Base-by-base conservation (phyloP, 176 grass and related monocot genomes). In the Cocos nucifera region DNA sequence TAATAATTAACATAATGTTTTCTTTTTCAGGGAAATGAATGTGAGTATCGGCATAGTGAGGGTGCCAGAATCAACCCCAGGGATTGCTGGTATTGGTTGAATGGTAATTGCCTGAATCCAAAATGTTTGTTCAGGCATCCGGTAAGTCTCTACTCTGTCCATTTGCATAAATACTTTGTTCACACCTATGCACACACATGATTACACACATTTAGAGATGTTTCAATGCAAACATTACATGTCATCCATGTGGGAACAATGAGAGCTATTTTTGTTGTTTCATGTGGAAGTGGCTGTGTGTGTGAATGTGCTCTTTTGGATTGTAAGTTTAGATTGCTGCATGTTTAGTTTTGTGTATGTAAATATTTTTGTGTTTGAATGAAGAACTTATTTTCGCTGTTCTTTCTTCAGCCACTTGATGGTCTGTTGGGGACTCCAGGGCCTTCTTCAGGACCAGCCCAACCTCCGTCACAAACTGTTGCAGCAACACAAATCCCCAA, bases 121-220 rank as follows among this genome's bases (percentile, higher is more conserved):
- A 93, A 92, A 77, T 98, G 94, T 65, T 69, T 78, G 62, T 98
- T 92, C 73, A 84, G 94, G 54, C 94, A 98, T 72, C 84, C 84
- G 51, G 94, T 98, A 89, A 39, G 44, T 25, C 48, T 69, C 17
- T 65, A 39, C 74, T 26, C 28, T 29, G 19, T 2, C 49, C 6
- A 23, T 24, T 18, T 51, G 14, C 25, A 10, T 44, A 14, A 3
- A 3, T 9, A 12, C 35, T 44, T 44, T 44, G 35, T 44, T 44
- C 35, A 14, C 10, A 30, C 28, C 28, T 30, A 30, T 30, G 28
- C 28, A 44, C 35, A 3, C 10, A 44, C 35, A 44, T 44, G 35
- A 44, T 14, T 44, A 44, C 9, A 44, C 10, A 44, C 35, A 44
- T 44, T 44, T 44, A 44, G 9, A 44, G 10, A 44, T 2, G 12